Base-by-base conservation (phyloP, 2,329 filamentous ascomycete genomes). In the Beauveria caledonica region DNA sequence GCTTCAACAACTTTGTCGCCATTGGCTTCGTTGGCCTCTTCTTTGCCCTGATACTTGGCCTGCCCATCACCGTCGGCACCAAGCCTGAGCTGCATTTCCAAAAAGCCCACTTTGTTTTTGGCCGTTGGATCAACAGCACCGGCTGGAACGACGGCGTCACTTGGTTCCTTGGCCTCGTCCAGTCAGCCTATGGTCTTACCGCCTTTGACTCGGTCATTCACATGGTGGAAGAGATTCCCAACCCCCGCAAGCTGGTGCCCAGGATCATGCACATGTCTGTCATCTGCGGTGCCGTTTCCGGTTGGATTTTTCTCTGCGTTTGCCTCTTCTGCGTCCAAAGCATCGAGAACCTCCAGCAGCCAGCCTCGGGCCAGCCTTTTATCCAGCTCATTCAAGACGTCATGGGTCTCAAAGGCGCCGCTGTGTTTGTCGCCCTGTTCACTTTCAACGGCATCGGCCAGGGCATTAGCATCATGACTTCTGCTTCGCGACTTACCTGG, bases 201-300 rank as follows among this genome's bases (percentile, higher is more conserved):
- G 81, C 81, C 1, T 84, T 84, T 63, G 82, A 85, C 65, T 79
- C 81, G 0, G 81, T 82, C 39, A 82, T 84, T 42, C 82, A 85
- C 66, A 77, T 84, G 73, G 78, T 81, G 2, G 81, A 84, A 63
- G 81, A 84, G 65, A 80, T 84, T 1, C 80, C 81, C 1, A 70
- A 73, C 4, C 80, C 81, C 1, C 70, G 79, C 33, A 76, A 70
- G 40, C 82, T 81, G 60, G 78, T 77, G 0, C 81, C 81, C 0
- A 72, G 72, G 17, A 76, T 79, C 3, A 82, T 84, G 63, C 82
- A 76, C 72, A 73, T 83, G 19, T 77, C 80, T 0, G 78, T 84
- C 1, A 62, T 76, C 0, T 73, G 74, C n/a, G 76, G 79, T 39
- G 77, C 78, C n/a, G 52, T 77, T 25, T 78, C 77, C 0, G 79